A percentile compares a stretch with the other conserved stretches of the same genome.
Evolutionary conservation across 2,329 filamentous ascomycete species (phyloP).

Genomic region (Xylariaceae sp.): DNA sequence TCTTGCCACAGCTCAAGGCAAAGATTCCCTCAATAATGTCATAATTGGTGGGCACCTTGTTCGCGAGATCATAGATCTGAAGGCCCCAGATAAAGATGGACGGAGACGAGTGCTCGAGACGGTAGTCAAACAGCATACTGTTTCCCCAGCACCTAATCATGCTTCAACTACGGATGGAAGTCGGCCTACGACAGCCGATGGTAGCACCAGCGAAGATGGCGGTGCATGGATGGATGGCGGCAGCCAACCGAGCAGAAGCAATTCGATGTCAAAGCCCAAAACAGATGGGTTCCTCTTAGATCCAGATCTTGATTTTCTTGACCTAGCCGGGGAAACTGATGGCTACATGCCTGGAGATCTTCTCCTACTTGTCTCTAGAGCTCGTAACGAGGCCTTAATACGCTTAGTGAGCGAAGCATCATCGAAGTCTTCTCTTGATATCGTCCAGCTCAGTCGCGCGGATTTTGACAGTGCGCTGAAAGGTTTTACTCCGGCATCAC

Average conservation of each 20-base stretch:
- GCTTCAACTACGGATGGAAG: constrained; percentile 44
- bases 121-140: constrained; percentile 59
- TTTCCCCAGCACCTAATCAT: constrained; percentile 37
- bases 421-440: constrained; percentile 44
- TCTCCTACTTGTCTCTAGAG: constrained; percentile 78
- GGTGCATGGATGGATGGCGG: constrained; percentile 74
- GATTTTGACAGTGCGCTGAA: constrained; percentile 85
- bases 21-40: constrained; percentile 87
- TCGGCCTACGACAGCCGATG: constrained; percentile 56
- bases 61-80: constrained; percentile 83
- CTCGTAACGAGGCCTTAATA: constrained; percentile 89
- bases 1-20: constrained; percentile 86
- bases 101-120: constrained; percentile 80
- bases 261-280: constrained; percentile 31
- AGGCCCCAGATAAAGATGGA: constrained; percentile 89
- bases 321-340: constrained; percentile 89
- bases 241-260: constrained; percentile 51
- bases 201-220: constrained; percentile 51
- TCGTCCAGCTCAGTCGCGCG: constrained; percentile 63
- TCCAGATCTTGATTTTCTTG: constrained; percentile 79
- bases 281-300: constrained; percentile 70
- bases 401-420: constrained; percentile 64
- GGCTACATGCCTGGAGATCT: constrained; percentile 98
- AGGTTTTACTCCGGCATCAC: constrained; percentile 90
- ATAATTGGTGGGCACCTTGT: constrained; percentile 90